These are phyloP conservation scores for Pseudonitzschia pungens DNA, from an alignment of 108 stramenopile genomes.

Conservation along the genomic window DNA sequence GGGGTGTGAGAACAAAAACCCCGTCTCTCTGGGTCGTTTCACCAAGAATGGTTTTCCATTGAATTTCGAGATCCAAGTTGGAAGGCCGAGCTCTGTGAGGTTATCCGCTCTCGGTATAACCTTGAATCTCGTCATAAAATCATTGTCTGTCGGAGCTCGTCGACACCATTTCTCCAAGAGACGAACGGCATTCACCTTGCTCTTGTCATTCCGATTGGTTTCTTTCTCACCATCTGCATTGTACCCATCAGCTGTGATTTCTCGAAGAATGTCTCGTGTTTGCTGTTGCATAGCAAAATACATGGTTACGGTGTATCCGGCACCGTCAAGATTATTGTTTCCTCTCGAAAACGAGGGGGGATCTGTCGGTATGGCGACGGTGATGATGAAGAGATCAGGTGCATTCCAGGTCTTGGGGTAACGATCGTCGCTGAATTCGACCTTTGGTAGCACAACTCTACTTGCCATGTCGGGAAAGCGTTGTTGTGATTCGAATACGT, in stretches of 20 bases:
- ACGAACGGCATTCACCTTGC: constrained; percentile 68
- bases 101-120: constrained; percentile 63
- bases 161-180: constrained; percentile 79
- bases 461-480: constrained; percentile 67
- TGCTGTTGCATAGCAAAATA: constrained; percentile 78
- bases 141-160: constrained; percentile 64
- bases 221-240: constrained; percentile 48
- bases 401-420: constrained; percentile 64
- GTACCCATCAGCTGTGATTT: constrained; percentile 71
- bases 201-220: constrained; percentile 45
- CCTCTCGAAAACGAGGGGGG: constrained; percentile 51
- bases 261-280: constrained; percentile 69
- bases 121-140: constrained; percentile 77
- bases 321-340: constrained; percentile 52
- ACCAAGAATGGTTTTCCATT: constrained; percentile 81
- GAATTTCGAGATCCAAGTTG: constrained; percentile 77
- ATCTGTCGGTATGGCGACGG: constrained; percentile 72
- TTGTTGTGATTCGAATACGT: constrained; percentile 65
- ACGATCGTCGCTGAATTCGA: constrained; percentile 36
- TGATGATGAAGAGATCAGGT: constrained; percentile 75
- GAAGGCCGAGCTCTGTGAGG: constrained; percentile 71
- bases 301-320: constrained; percentile 66
- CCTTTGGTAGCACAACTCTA: constrained; percentile 62
- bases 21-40: constrained; percentile 75
- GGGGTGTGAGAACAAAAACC: constrained; percentile 68